A percentile compares a stretch with the other conserved stretches of the same genome.
phyloP scores from a whole-genome alignment of 164 flowering plant species.

The Echeveria elegans region DNA sequence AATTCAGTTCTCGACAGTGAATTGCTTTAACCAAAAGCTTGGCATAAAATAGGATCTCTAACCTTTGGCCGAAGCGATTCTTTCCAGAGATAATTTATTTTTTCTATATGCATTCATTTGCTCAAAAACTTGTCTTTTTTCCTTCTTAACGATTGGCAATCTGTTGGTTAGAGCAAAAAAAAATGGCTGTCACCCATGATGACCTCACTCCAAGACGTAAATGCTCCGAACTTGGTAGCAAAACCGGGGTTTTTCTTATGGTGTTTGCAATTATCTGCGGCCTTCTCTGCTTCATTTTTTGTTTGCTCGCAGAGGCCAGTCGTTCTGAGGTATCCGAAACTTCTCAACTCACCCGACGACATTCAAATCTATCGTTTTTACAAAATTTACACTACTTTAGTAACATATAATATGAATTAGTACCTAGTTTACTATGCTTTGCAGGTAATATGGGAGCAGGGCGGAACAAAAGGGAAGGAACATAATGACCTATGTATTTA shows the following conservation, averaged over 20 bases:
- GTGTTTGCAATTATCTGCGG: constrained; percentile 59
- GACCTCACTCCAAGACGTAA: constrained; percentile 53
- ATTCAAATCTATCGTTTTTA: background rate
- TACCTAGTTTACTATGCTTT: background rate
- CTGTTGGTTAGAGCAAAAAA: no score
- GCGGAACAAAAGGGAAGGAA: constrained; percentile 16
- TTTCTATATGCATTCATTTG: constrained; percentile 8
- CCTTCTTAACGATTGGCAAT: background rate
- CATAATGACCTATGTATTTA: constrained; percentile 42
- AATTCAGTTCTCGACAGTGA: constrained; percentile 14
- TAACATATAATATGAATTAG: no score
- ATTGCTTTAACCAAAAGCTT: constrained; percentile 16
- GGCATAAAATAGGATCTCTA: constrained; percentile 41
- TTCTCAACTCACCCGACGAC: background rate
- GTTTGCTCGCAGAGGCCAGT: constrained; percentile 71
- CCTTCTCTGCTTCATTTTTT: constrained; percentile 64
- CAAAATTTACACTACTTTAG: no score
- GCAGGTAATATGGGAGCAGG: constrained; percentile 48
- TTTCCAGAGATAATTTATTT: constrained; percentile 15
- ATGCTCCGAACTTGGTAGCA: constrained; percentile 50
- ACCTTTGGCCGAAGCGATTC: constrained; percentile 74
- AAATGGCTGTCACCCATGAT: constrained; percentile 51
- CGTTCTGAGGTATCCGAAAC: constrained; percentile 53
- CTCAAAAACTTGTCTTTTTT: background rate
- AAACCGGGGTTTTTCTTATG: constrained; percentile 48